These are phyloP conservation scores for Beauveria scarabaeidicola DNA, from an alignment of 2,329 filamentous ascomycete genomes.

Conservation along the genomic window DNA sequence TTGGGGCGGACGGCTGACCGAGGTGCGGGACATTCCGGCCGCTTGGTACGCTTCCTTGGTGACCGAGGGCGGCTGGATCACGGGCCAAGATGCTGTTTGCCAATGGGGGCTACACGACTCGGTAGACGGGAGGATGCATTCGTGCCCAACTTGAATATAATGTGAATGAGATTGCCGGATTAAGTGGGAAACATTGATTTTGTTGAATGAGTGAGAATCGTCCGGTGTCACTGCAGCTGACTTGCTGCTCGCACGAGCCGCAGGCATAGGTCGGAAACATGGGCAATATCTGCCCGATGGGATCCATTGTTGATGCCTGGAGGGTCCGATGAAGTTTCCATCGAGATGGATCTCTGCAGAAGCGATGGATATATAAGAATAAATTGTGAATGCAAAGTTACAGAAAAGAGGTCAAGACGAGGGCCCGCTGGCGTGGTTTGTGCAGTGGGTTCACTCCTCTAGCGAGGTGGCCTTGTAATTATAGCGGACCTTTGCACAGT, in stretches of 20 bases:
- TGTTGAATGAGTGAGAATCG: background rate
- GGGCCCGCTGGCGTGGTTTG: background rate
- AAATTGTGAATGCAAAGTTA: background rate
- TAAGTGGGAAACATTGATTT: background rate
- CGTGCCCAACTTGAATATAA: background rate
- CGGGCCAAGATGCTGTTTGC: constrained; percentile 40
- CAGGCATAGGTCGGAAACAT: background rate
- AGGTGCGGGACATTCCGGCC: constrained; percentile 37
- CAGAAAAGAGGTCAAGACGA: background rate
- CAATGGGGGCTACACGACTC: constrained; percentile 39
- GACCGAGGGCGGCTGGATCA: constrained; percentile 37
- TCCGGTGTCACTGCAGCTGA: background rate
- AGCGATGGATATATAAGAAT: background rate
- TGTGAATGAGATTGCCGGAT: background rate
- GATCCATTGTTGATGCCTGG: background rate
- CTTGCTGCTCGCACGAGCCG: background rate
- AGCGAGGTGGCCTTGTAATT: too few species aligned
- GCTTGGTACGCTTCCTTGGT: constrained; percentile 36
- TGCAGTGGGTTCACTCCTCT: background rate
- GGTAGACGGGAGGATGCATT: constrained; percentile 17
- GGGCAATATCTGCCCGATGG: background rate
- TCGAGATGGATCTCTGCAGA: background rate
- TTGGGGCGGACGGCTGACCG: constrained; percentile 33
- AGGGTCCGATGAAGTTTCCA: background rate
- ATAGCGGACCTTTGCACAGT: too few species aligned